Evolutionary conservation across 169 alveolate genomes (phyloP), one percentile per base, ranked within the genome.

Genomic region (Babesia bovis): DNA sequence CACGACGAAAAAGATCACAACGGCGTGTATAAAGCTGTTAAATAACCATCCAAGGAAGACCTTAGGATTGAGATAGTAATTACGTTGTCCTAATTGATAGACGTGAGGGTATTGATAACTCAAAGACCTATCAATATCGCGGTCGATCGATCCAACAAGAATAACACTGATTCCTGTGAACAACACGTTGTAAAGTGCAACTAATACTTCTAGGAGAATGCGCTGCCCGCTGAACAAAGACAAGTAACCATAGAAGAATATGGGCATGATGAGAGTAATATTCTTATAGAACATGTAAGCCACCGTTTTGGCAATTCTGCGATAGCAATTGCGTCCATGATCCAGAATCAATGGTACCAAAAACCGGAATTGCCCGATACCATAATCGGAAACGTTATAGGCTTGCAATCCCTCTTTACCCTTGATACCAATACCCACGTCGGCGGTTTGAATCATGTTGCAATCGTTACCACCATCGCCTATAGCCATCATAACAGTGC

Each of bases 401-500:
- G 98, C 98, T 74, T 96, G 98, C 36, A 93, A 79, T 9, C 99
- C 99, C 74, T 97, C 99, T 68, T 95, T 88, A 21, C 99, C 99
- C 55, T 91, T 91, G 44, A 95, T 90, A 19, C 99, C 99, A 21
- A 97, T 96, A 7, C 99, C 99, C 30, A 97, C 98, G 66, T 97
- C 96, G 41, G 99, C 99, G 66, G 94, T 97, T 82, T 94, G 92
- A 38, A 98, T 95, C 99, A 98, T 98, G 25, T 97, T 96, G 30
- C 97, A 98, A 85, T 98, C 99, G 92, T 98, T 97, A 10, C 98
- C 99, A n/a, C 99, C 99, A 83, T 98, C 99, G 17, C 99, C 99
- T 32, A 95, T 85, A 25, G 98, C 97, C 56, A 78, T 55, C 33
- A 67, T 67, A 21, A 78, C 69, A 15, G 41, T 69, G 23, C 59